Evolutionary conservation across 345 rosid species (phyloP).

Genomic region (Clarkia xantiana): DNA sequence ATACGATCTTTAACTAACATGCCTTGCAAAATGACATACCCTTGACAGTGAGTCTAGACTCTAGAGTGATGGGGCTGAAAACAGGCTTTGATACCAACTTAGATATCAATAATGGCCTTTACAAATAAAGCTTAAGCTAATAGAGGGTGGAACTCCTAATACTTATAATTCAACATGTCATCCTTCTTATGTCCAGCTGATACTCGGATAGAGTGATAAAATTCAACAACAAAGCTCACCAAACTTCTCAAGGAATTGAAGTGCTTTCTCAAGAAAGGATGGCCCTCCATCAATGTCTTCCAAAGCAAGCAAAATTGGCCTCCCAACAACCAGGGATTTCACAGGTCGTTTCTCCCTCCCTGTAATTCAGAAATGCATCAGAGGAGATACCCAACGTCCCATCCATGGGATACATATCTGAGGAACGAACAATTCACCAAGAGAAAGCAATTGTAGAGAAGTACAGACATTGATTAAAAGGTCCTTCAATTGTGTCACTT

Average conservation of each 20-base stretch:
- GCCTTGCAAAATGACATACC: too few relatives aligned
- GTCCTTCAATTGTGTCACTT: conserved; percentile 64
- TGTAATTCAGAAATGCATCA: conserved; percentile 10
- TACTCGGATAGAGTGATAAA: too few relatives aligned
- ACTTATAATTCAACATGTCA: too few relatives aligned
- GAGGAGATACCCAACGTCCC: not conserved
- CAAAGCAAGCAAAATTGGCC: conserved; percentile 95
- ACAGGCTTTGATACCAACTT: too few relatives aligned
- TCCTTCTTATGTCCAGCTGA: too few relatives aligned
- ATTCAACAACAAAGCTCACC: conserved; percentile 30
- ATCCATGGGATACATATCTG: not conserved
- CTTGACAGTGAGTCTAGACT: too few relatives aligned
- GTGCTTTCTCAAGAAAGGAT: conserved; percentile 98
- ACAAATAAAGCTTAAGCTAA: too few relatives aligned
- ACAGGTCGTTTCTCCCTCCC: conserved; percentile 92
- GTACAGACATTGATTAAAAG: conserved; percentile 64
- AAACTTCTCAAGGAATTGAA: conserved; percentile 77
- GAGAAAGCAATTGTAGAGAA: conserved; percentile 7
- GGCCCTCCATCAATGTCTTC: conserved; percentile 99
- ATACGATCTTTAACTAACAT: too few relatives aligned
- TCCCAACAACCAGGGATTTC: conserved; percentile 94
- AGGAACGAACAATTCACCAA: not conserved
- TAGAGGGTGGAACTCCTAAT: too few relatives aligned
- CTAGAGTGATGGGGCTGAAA: too few relatives aligned
- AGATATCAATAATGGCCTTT: too few relatives aligned